Percentiles rank a stretch among this genome's conserved stretches.
Conservation (phyloP, 352 stramenopile genomes). For the Aphanomyces invadans region DNA sequence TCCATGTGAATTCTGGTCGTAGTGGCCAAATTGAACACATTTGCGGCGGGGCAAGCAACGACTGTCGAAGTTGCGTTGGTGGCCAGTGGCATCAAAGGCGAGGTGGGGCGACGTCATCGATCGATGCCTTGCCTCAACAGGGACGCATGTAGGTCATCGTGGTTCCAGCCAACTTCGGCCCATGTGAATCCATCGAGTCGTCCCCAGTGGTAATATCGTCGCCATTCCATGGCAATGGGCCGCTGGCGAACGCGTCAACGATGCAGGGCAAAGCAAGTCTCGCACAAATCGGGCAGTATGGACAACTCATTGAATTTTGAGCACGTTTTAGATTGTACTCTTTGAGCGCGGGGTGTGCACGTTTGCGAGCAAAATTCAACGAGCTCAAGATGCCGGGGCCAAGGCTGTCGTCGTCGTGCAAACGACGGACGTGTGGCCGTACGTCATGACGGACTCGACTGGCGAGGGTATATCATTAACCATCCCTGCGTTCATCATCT, state of each 20-base stretch:
- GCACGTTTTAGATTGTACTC: conserved; percentile 66
- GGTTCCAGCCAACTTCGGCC: conserved; percentile 67
- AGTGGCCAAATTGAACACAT: conserved; percentile 56
- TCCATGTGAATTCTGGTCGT: background rate
- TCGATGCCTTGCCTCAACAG: background rate
- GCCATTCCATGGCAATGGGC: conserved; percentile 47
- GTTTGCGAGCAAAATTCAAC: conserved; percentile 66
- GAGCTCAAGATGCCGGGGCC: conserved; percentile 47
- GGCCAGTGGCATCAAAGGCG: conserved; percentile 64
- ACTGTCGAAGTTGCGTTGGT: conserved; percentile 60
- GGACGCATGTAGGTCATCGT: conserved; percentile 42
- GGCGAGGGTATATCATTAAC: conserved; percentile 45
- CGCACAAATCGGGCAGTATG: no score
- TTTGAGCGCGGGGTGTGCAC: conserved; percentile 62
- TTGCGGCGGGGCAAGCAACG: conserved; percentile 56
- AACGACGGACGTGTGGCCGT: conserved; percentile 67
- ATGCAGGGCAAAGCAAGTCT: conserved; percentile 51
- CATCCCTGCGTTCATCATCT: conserved; percentile 78
- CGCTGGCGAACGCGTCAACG: conserved; percentile 34
- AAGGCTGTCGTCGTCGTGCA: conserved; percentile 60
- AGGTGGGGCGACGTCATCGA: conserved; percentile 30
- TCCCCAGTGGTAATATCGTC: conserved; percentile 35
- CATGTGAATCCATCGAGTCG: conserved; percentile 46
- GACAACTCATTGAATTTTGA: no score
- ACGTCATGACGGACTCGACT: conserved; percentile 77